Base-by-base conservation (phyloP, 2,329 filamentous ascomycete genomes). In the Exserohilum turcica region DNA sequence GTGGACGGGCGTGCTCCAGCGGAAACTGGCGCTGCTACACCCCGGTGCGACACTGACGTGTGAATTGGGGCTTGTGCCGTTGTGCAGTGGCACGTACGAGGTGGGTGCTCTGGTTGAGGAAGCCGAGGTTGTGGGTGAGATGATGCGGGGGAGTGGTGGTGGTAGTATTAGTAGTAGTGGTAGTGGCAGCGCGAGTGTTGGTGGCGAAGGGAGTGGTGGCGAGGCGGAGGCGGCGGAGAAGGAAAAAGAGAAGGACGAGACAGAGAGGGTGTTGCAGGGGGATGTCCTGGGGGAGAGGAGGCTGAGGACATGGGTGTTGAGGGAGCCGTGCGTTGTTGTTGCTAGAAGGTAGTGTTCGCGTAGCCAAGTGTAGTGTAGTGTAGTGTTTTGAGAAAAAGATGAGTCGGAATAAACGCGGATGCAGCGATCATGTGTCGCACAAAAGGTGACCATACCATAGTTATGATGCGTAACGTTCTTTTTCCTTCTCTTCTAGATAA, bases 1-100 rank as follows among this genome's bases (percentile, higher is more conserved):
- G 1, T 94, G 91, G 87, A 93, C 91, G 60, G 92, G 92, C 1
- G 86, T 89, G 27, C 75, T 96, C 52, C 92, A 97, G 75, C 87
- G 87, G 66, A 80, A 84, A 1, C 77, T 96, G 0, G 86, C 88
- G 0, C 68, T 84, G 6, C 70, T 96, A 1, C 74, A 76, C 5
- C 84, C 86, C 0, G 82, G 84, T 4, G 78, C 82, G 38, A 83
- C 76, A n/a, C 79, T 81, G 0, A 82, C 87, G 55, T 79, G 90
- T 18, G 79, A 81, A 1, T 75, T 95, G 3, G 89, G 89, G 4
- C 81, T 92, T 37, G 90, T 90, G 36, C 83, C 88, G 28, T 82
- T 96, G 29, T 92, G 89, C 61, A 82, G 86, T 38, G 92, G 92
- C 13, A 86, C 90, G 60, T 96, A 93, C 71, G 92, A 96, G 73